phyloP scores from a whole-genome alignment of 176 grass and related monocot genomes.

The Puya raimondii region DNA sequence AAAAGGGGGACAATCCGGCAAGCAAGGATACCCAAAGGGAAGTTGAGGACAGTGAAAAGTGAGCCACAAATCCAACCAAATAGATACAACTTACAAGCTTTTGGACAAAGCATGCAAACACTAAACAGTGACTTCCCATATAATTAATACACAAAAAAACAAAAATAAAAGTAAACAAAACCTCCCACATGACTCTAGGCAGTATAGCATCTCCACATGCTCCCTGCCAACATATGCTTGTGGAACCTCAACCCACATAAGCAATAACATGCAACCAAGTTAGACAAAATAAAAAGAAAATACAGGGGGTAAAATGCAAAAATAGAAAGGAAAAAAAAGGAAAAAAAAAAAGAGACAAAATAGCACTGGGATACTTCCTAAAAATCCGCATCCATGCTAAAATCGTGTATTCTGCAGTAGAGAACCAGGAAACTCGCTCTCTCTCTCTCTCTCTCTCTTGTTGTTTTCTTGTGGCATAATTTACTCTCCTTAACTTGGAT shows the following conservation, averaged over 20 bases:
- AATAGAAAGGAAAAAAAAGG: not conserved
- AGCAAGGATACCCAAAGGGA: not conserved
- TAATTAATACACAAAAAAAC: not conserved
- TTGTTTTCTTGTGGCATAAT: not conserved
- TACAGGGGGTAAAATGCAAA: not conserved
- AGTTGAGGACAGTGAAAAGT: not conserved
- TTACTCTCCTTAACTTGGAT: not conserved
- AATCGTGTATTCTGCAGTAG: slow-evolving; percentile 18
- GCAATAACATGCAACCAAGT: not conserved
- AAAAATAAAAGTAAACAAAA: too few species aligned
- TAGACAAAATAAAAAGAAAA: not conserved
- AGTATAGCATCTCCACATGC: too few species aligned
- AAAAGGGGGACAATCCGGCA: not conserved
- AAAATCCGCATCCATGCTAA: slow-evolving; percentile 87
- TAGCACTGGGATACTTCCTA: slow-evolving; percentile 76
- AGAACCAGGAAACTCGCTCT: not conserved
- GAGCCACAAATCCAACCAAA: not conserved
- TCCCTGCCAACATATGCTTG: too few species aligned
- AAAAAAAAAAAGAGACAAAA: slow-evolving; percentile 23
- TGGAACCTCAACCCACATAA: too few species aligned
- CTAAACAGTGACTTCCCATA: not conserved
- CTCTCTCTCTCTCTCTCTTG: not conserved
- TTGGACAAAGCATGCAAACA: slow-evolving; percentile 1
- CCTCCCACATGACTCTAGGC: too few species aligned
- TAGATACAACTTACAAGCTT: not conserved